A percentile compares a stretch with the other conserved stretches of the same genome.
These are phyloP conservation scores for Beauveria caledonica DNA, from an alignment of 2,329 filamentous ascomycete genomes.

Conservation along the genomic window DNA sequence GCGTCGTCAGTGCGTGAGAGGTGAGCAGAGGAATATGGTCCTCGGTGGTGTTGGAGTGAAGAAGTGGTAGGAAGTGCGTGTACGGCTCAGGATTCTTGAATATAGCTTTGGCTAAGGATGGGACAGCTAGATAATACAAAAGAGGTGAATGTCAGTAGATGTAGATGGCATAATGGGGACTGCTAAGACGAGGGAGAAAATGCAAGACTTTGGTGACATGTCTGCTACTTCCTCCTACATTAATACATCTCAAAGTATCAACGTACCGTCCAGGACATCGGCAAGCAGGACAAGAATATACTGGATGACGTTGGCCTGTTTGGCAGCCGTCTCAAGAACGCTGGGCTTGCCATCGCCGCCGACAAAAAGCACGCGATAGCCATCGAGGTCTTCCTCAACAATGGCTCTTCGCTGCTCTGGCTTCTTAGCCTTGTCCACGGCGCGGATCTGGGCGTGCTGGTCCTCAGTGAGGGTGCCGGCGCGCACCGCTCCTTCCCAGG, in stretches of 20 bases:
- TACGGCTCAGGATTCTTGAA: slow-evolving; percentile 71
- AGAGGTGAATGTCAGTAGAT: slow-evolving; percentile 15
- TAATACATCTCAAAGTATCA: not conserved
- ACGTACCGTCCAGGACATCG: slow-evolving; percentile 77
- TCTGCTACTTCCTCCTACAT: not conserved
- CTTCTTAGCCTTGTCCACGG: slow-evolving; percentile 91
- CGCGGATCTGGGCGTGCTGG: slow-evolving; percentile 91
- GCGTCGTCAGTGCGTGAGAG: slow-evolving; percentile 73
- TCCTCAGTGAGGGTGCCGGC: slow-evolving; percentile 89
- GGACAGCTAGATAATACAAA: slow-evolving; percentile 54
- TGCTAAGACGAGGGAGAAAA: not conserved
- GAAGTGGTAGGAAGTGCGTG: slow-evolving; percentile 73
- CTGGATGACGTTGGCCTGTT: slow-evolving; percentile 84
- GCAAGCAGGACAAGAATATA: slow-evolving; percentile 86
- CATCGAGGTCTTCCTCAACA: slow-evolving; percentile 70
- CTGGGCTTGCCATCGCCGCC: slow-evolving; percentile 61
- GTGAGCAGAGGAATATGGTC: slow-evolving; percentile 85
- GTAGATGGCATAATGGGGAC: not conserved
- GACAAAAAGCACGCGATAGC: slow-evolving; percentile 73
- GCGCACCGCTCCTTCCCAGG: slow-evolving; percentile 93
- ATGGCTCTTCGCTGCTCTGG: slow-evolving; percentile 72
- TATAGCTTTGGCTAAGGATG: slow-evolving; percentile 67
- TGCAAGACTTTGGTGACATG: not conserved
- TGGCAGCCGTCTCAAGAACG: slow-evolving; percentile 77
- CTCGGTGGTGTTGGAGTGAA: slow-evolving; percentile 65